Evolutionary conservation across 352 stramenopile genomes (phyloP).

Genomic region (Pythium phragmitis): DNA sequence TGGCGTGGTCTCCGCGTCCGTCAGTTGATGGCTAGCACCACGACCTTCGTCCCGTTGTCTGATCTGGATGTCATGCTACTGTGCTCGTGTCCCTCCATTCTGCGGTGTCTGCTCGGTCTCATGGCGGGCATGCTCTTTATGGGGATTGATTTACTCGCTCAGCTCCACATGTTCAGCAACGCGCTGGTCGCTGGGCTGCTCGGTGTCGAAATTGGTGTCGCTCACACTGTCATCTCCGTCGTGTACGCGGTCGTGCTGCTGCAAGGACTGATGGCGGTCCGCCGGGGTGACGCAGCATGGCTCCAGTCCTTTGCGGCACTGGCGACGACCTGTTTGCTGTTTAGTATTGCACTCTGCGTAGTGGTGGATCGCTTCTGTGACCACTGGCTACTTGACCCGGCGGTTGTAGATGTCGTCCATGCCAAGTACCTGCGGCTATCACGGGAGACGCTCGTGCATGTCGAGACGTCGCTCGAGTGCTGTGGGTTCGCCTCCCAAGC

Average conservation of each 20-base stretch:
- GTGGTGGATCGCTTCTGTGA: conserved; percentile 12
- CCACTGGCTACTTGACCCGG: conserved; percentile 28
- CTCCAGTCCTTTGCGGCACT: conserved; percentile 21
- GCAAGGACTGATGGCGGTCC: conserved; percentile 8
- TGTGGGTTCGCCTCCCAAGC: conserved; percentile 28
- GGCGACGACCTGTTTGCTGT: conserved; percentile 3
- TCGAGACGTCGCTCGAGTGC: conserved; percentile 33
- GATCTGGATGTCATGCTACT: conserved; percentile 12
- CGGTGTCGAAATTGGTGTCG: conserved; percentile 19
- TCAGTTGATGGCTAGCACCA: conserved; percentile 14
- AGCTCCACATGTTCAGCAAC: conserved; percentile 28
- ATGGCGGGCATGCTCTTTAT: conserved; percentile 4
- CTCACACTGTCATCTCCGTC: neutral
- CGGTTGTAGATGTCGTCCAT: conserved; percentile 20
- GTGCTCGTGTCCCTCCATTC: conserved; percentile 13
- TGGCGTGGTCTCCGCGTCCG: conserved; percentile 28
- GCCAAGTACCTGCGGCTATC: conserved; percentile 25
- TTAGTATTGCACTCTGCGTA: conserved; percentile 7
- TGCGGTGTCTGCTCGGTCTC: conserved; percentile 11
- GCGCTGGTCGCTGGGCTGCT: conserved; percentile 14
- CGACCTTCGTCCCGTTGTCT: conserved; percentile 2
- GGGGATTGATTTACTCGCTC: conserved; percentile 22
- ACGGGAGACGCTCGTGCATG: conserved; percentile 20
- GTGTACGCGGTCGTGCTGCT: conserved; percentile 9
- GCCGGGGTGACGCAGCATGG: neutral